Evolutionary conservation across 768 basidiomycete genomes (phyloP).

Genomic region (Boletus reticuloceps): DNA sequence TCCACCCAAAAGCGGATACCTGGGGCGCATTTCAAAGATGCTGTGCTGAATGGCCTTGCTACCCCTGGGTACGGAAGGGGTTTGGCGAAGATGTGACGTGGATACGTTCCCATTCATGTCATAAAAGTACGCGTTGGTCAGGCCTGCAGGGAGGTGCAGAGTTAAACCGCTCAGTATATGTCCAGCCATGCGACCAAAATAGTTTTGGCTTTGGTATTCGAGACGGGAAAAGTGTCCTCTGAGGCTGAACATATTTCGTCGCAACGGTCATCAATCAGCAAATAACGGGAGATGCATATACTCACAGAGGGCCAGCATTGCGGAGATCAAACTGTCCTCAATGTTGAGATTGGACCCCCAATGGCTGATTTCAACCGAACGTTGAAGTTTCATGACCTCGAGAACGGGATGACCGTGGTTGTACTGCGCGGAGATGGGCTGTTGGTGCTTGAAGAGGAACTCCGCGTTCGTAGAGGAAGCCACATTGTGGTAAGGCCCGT

Average conservation of each 20-base stretch:
- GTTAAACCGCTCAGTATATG: constrained; percentile 72
- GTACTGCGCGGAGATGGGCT: constrained; percentile 74
- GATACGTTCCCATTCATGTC: constrained; percentile 96
- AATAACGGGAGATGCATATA: constrained; percentile 12
- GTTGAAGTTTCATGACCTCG: constrained; percentile 67
- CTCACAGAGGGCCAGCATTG: constrained; percentile 90
- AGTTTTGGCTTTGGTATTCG: constrained; percentile 75
- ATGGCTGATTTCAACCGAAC: constrained; percentile 89
- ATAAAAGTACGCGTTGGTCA: constrained; percentile 83
- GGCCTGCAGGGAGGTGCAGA: constrained; percentile 80
- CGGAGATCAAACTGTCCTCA: constrained; percentile 79
- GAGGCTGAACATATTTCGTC: constrained; percentile 49
- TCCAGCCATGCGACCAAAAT: constrained; percentile 60
- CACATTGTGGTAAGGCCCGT: constrained; percentile 83
- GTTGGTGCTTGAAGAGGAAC: constrained; percentile 62
- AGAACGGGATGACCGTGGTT: constrained; percentile 78
- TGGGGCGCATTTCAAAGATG: constrained; percentile 77
- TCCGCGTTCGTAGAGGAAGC: constrained; percentile 55
- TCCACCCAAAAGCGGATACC: constrained; percentile 92
- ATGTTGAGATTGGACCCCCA: constrained; percentile 96
- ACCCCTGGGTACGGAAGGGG: constrained; percentile 62
- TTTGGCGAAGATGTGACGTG: constrained; percentile 77
- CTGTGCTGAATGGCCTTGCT: constrained; percentile 54
- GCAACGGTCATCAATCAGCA: background rate
- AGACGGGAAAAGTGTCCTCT: constrained; percentile 96